Base-by-base conservation (phyloP, 305 asterid species). In the Fraxinus dipetala region DNA sequence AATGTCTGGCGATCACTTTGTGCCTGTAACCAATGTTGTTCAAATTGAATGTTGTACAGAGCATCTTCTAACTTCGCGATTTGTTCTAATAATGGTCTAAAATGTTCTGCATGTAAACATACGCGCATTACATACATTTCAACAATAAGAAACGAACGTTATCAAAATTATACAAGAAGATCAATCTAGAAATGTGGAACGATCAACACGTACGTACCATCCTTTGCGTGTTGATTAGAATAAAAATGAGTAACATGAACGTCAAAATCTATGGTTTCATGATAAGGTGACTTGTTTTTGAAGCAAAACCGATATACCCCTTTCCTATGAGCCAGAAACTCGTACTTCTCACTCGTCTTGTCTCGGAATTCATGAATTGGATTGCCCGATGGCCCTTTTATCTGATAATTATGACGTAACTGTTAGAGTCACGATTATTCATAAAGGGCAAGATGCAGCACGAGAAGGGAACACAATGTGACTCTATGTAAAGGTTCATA, bases 21-120 rank as follows among this genome's bases (percentile, higher is more conserved):
- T 73, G 97, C 98, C 85, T 93, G 96, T 22, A 95, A 83, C 96
- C 97, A 95, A 70, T 95, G 99, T 80, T 92, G 99, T 83, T 95
- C 97, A 63, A 95, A 95, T 59, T 94, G 97, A 83, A 95, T 89
- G 80, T 89, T 91, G 87, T 91, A 88, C 28, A 93, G 90, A 72
- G 97, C 98, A 82, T 91, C 98, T 84, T 92, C 98, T 36, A 94
- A 84, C 87, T 92, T 93, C 4, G 94, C 83, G 34, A 91, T 95
- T 67, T 92, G 92, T 75, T 94, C 95, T 35, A 92, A 83, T 81
- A 94, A 78, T 0, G 98, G 98, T 35, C 87, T 87, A 87, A 92
- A 91, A 83, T 91, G 98, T 83, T 92, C 99, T 91, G 89, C 83
- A 2, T 18, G 10, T 5, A 81, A 6, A 79, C 61, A 16, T 51